Evolutionary conservation across 2,329 filamentous ascomycete genomes (phyloP), one percentile per base, ranked within the genome.

Genomic region (Talaromyces sp.): DNA sequence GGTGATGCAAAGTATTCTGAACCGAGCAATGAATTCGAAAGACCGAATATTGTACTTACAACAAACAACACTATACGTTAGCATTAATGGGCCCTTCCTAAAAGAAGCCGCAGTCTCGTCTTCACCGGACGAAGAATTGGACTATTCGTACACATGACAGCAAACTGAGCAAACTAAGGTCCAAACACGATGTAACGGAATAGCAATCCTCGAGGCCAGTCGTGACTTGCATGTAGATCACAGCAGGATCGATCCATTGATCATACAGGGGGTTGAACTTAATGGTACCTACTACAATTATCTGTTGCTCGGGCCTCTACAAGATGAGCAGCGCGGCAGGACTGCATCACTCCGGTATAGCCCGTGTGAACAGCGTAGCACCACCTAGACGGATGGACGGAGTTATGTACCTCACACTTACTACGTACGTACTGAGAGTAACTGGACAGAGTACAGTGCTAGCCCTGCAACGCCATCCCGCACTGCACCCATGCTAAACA

Each of bases 141-240:
- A n/a, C n/a, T n/a, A n/a, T n/a, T n/a, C n/a, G 29, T 31, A 54
- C 22, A 27, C 15, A 6, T 25, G 22, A 51, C n/a, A 22, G 31
- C 19, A 38, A 36, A 17, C n/a, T n/a, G n/a, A n/a, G n/a, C n/a
- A n/a, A n/a, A n/a, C n/a, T n/a, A 10, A 54, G n/a, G 53, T 22
- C 53, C 15, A 36, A 38, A 31, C 53, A 54, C 53, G 31, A 56
- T 56, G 53, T 56, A 54, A 56, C 31, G 19, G 31, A 38, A 17
- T 15, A 56, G 27, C 51, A 36, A 22, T 56, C 51, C 51, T 54
- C 51, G 29, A 54, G 29, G 11, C 25, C 51, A 13, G 8, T 31
- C n/a, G n/a, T 56, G 53, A 56, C 53, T 56, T 36, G 53, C 31
- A 56, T 56, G 51, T 56, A 56, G 53, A 56, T 56, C 53, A 56